Base-by-base conservation (phyloP, 768 basidiomycete genomes). In the Amanita inopinata region DNA sequence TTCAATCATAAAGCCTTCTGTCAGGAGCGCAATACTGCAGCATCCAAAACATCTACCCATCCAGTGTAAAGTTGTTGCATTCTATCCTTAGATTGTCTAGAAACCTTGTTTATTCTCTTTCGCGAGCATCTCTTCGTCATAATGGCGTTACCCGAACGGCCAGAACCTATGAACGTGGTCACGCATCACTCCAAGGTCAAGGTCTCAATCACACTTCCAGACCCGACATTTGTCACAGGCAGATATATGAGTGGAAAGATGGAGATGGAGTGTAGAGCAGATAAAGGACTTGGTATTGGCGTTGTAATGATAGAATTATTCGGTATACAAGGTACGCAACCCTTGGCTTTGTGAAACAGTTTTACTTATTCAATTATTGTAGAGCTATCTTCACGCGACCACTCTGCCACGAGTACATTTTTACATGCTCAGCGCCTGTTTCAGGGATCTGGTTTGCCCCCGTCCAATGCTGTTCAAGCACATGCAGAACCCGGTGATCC, bases 131-230 rank as follows among this genome's bases (percentile, higher is more conserved):
- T 28, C 7, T 7, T 28, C 27, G 27, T 28, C 32, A 15, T 22
- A 35, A 43, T 43, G 41, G 41, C 41, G n/a, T 28, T 43, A 2
- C 22, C 41, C 5, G 41, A 43, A 43, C 32, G 33, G 22, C 41
- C 41, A 24, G 72, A 74, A 62, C 81, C 83, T 9, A 89, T 89
- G 86, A 89, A 90, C 61, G 79, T 82, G 22, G 75, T 78, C n/a
- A 70, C 79, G 0, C 67, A 80, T 56, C 87, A 89, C 58, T 66
- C 84, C 19, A 90, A 87, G 61, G 74, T 89, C 58, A 84, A 74
- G 57, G 72, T 85, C 11, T 69, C 80, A 9, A 55, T 83, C 14
- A 69, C 65, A 5, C 64, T 86, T 5, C 70, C 74, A 1, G 73
- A 83, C 49, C 56, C 72, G 2, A 64, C 70, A 20, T 83, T 74